Conservation (phyloP, 345 rosid species). For the Gossypium stocksii region DNA sequence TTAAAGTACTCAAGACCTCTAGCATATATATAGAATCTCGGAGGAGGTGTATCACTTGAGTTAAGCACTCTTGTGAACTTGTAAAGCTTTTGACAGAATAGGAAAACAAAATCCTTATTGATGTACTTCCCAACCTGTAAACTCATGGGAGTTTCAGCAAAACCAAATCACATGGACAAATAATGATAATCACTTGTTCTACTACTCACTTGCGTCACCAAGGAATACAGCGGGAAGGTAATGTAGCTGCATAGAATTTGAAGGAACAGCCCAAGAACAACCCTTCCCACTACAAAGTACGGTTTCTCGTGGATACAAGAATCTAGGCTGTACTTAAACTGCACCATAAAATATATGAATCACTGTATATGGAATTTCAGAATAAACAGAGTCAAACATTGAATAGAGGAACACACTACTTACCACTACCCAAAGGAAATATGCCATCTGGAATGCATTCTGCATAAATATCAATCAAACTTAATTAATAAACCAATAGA, state of each 20-base stretch:
- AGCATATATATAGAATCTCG: no score
- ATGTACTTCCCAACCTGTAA: no score
- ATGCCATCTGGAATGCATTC: slow-evolving; percentile 57
- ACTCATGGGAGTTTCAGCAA: no score
- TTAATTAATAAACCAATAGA: background rate
- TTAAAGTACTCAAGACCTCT: no score
- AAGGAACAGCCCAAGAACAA: slow-evolving; percentile 32
- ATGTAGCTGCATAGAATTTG: slow-evolving; percentile 54
- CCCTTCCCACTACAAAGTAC: slow-evolving; percentile 23
- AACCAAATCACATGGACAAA: no score
- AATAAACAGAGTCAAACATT: no score
- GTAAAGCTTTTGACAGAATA: no score
- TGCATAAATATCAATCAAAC: slow-evolving; percentile 9
- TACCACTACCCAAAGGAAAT: slow-evolving; percentile 47
- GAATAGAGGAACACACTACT: background rate
- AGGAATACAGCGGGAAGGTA: slow-evolving; percentile 53
- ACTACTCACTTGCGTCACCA: slow-evolving; percentile 51
- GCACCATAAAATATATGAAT: background rate
- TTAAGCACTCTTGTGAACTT: no score
- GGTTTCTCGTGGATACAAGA: slow-evolving; percentile 46
- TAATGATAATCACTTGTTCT: background rate
- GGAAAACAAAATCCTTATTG: no score
- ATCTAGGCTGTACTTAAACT: slow-evolving; percentile 34
- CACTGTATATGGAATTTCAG: background rate
- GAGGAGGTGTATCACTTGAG: no score